Evolutionary conservation across 108 stramenopile genomes (phyloP), one percentile per base, ranked within the genome.

Genomic region (Skeletonema menzelii): DNA sequence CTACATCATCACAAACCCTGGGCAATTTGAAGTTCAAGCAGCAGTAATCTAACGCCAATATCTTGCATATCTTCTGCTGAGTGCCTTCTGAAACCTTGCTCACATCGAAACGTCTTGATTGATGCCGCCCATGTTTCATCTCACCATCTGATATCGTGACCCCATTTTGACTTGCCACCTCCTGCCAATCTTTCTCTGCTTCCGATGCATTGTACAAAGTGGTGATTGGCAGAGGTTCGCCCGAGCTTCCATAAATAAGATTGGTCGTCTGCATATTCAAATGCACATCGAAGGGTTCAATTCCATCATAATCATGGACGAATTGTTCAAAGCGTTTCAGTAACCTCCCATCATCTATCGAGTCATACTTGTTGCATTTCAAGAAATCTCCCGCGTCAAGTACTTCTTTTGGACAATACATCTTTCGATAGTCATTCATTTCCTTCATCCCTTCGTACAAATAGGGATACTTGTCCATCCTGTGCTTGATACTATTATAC

Each of bases 11-110:
- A 28, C 80, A 81, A 3, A 70, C 80, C 27, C 66, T 38, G 19
- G 80, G 80, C 59, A 81, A 56, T 56, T 64, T 46, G 0, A 81
- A 53, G 53, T 81, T 81, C 53, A 81, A 70, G 14, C 80, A 81
- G 37, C 80, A 81, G 49, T 81, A 81, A 67, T 81, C 80, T 17
- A 81, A 61, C 20, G 69, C 79, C 72, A 80, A 1, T 0, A 80
- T 38, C 27, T 42, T 15, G 31, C 79, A 80, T 32, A 80, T 73
- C 46, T 70, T 73, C 37, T 63, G 61, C 26, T 80, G 73, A 14
- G 79, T 80, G 28, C 20, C 63, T 57, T 74, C 62, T 46, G 72
- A 65, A 0, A 80, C 72, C 65, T 64, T 28, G 19, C 31, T 56
- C 56, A 74, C n/a, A 65, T 80, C 69, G 32, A 80, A 69, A 30